Conservation (phyloP, 2,329 filamentous ascomycete genomes). For the Ophiostoma ips region DNA sequence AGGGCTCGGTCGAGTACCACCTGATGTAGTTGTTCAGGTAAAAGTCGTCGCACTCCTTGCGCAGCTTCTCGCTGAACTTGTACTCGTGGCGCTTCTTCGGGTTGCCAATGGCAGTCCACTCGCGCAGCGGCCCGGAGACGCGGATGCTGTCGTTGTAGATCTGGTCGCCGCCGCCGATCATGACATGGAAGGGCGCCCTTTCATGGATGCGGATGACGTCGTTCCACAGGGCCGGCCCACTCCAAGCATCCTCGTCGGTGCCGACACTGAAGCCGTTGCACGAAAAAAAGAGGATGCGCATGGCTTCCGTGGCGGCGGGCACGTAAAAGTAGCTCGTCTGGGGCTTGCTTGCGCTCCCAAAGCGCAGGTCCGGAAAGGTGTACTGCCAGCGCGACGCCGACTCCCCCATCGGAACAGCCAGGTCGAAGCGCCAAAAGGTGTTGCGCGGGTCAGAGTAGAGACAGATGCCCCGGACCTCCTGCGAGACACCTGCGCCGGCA, state of each 20-base stretch:
- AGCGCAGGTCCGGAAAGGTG: slow-evolving; percentile 48
- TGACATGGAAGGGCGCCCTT: slow-evolving; percentile 78
- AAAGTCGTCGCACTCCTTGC: slow-evolving; percentile 73
- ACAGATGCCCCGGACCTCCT: slow-evolving; percentile 38
- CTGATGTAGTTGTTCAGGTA: slow-evolving; percentile 82
- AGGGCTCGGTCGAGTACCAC: slow-evolving; percentile 58
- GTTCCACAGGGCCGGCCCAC: slow-evolving; percentile 87
- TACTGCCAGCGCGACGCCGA: slow-evolving; percentile 70
- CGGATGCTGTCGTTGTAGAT: slow-evolving; percentile 93
- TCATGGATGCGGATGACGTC: slow-evolving; percentile 77
- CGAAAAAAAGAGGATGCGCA: slow-evolving; percentile 98
- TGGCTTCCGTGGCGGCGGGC: slow-evolving; percentile 67
- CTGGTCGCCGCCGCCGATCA: slow-evolving; percentile 90
- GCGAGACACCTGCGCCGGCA: neutral
- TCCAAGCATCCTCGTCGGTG: slow-evolving; percentile 73
- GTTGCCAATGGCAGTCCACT: slow-evolving; percentile 74
- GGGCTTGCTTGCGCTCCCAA: slow-evolving; percentile 36
- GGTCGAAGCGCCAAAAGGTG: slow-evolving; percentile 89
- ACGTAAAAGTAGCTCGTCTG: slow-evolving; percentile 66
- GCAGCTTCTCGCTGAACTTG: slow-evolving; percentile 65
- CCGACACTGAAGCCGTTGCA: slow-evolving; percentile 93
- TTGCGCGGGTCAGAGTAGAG: slow-evolving; percentile 51
- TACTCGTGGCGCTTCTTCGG: slow-evolving; percentile 67
- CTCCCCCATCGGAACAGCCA: slow-evolving; percentile 60
- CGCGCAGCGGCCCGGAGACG: slow-evolving; percentile 65